These are phyloP conservation scores for Plasmodium ovale DNA, from an alignment of 169 alveolate species.

Conservation along the genomic window DNA sequence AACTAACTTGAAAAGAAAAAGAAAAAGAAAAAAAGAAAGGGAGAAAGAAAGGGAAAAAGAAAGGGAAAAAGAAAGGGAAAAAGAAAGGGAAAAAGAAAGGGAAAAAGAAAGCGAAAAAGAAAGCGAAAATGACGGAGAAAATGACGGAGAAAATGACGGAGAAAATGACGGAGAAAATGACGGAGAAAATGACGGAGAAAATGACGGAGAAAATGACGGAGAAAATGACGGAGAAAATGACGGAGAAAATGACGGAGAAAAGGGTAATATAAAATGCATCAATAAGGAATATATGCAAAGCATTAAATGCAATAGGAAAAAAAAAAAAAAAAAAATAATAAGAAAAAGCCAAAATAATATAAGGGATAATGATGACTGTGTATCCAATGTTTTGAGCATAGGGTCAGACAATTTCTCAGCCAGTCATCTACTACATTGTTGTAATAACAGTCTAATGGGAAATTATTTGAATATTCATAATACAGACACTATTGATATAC, in stretches of 20 bases:
- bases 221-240: too few relatives aligned
- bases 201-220: too few relatives aligned
- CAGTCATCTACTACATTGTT: constrained; percentile 18
- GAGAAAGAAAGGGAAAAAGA: neutral
- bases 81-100: neutral
- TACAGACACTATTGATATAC: constrained; percentile 55
- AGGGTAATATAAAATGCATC: too few relatives aligned
- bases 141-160: too few relatives aligned
- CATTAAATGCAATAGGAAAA: too few relatives aligned
- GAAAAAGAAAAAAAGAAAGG: neutral
- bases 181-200: too few relatives aligned
- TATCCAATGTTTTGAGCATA: constrained; percentile 6
- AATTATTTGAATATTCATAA: constrained; percentile 47
- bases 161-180: too few relatives aligned
- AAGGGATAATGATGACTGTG: neutral
- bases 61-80: neutral
- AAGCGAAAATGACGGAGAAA: neutral
- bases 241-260: too few relatives aligned
- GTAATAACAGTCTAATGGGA: neutral
- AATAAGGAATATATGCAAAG: neutral
- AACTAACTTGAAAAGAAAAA: neutral
- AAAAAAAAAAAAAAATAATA: neutral
- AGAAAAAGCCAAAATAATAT: neutral
- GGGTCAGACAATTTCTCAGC: neutral
- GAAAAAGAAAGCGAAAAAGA: neutral